Conservation (phyloP, 148 eudicot genomes). For the Vaccinium vitisidaea region DNA sequence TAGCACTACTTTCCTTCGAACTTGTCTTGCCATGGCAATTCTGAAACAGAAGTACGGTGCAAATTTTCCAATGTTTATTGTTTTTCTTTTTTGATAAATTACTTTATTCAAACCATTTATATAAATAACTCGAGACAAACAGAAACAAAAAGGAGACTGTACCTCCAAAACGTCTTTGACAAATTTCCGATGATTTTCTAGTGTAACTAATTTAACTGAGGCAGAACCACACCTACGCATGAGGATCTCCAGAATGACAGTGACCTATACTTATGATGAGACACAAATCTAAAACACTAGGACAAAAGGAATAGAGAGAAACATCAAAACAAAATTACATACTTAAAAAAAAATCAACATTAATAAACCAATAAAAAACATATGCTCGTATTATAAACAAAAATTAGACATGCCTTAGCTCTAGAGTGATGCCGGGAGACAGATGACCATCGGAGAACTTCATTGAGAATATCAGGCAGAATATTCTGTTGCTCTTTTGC, state of each 20-base stretch:
- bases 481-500: conserved; percentile 58
- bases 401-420: conserved; percentile 47
- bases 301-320: background rate
- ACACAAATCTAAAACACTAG: background rate
- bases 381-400: background rate
- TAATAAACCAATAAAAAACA: background rate
- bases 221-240: conserved; percentile 77
- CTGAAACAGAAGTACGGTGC: conserved; percentile 35
- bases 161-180: conserved; percentile 64
- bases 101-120: too few relatives aligned
- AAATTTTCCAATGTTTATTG: background rate
- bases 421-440: conserved; percentile 86
- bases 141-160: conserved; percentile 4
- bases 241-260: conserved; percentile 80
- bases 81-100: too few relatives aligned
- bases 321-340: background rate
- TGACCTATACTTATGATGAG: conserved; percentile 43
- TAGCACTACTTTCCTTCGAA: conserved; percentile 41
- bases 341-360: background rate
- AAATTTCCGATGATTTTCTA: conserved; percentile 64
- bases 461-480: conserved; percentile 56
- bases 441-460: conserved; percentile 80
- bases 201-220: conserved; percentile 48
- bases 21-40: conserved; percentile 67
- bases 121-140: background rate